Conservation (phyloP, 2,329 filamentous ascomycete species). For the Exophiala xenobiotica region DNA sequence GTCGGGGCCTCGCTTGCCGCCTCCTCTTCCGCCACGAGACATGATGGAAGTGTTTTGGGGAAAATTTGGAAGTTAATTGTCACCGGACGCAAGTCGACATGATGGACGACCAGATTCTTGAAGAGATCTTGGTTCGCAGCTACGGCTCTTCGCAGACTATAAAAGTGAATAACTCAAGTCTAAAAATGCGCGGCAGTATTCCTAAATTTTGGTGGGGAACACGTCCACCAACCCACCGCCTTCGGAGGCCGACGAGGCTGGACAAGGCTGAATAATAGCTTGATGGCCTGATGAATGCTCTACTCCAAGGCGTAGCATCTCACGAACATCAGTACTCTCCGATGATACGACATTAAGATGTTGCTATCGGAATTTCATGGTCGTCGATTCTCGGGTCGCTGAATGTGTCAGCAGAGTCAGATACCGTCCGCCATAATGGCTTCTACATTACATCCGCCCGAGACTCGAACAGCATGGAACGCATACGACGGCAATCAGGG, state of each 20-base stretch:
- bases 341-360: too few relatives aligned
- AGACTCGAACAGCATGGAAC: too few relatives aligned
- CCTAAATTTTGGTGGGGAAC: conserved; percentile 3
- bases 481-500: too few relatives aligned
- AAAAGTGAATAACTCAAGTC: conserved; percentile 8
- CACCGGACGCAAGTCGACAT: conserved; percentile 7
- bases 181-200: conserved; percentile 22
- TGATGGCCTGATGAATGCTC: too few relatives aligned
- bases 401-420: too few relatives aligned
- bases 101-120: neutral
- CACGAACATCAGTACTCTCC: neutral
- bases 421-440: too few relatives aligned
- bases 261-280: neutral
- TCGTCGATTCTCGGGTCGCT: too few relatives aligned
- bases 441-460: too few relatives aligned
- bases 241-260: conserved; percentile 9
- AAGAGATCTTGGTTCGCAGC: neutral
- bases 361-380: too few relatives aligned
- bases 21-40: conserved; percentile 35
- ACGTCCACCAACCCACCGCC: conserved; percentile 6
- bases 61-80: neutral
- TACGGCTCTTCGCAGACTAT: too few relatives aligned
- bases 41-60: conserved; percentile 22
- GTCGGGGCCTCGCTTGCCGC: conserved; percentile 37
- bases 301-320: neutral